Conservation (phyloP, 192 early-diverging fungal species). For the Chytriomyces sp. region DNA sequence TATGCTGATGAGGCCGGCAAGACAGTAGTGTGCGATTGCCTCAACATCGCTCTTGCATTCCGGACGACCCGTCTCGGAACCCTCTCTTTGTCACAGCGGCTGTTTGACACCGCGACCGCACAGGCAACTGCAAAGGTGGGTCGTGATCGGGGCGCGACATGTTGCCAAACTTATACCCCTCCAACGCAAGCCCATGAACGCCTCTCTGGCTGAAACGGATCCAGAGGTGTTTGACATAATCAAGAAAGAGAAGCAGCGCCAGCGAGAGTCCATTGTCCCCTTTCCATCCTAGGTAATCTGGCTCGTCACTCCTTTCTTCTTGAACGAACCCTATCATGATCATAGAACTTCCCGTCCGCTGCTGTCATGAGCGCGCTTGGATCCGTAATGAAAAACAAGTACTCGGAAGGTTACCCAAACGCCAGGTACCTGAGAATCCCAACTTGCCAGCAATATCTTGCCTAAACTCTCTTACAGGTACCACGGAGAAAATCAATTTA, state of each 20-base stretch:
- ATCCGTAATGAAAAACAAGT: slow-evolving; percentile 99
- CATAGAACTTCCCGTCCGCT: slow-evolving; percentile 94
- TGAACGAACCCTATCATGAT: no score
- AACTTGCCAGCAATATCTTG: background rate
- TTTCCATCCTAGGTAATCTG: slow-evolving; percentile 91
- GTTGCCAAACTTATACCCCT: background rate
- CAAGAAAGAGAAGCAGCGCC: slow-evolving; percentile 92
- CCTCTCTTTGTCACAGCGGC: background rate
- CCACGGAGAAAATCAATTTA: slow-evolving; percentile 99
- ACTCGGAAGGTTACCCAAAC: slow-evolving; percentile 96
- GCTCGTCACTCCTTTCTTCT: no score
- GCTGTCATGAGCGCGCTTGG: slow-evolving; percentile 96
- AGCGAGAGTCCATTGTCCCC: slow-evolving; percentile 88
- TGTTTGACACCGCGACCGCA: background rate
- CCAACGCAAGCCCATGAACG: slow-evolving; percentile 59
- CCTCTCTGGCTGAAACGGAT: slow-evolving; percentile 73
- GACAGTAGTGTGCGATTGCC: no score
- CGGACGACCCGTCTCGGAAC: background rate
- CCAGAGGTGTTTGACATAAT: slow-evolving; percentile 93
- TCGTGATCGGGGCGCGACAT: background rate
- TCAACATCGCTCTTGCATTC: no score
- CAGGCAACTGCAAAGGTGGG: slow-evolving; percentile 13
- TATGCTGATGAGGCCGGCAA: no score
- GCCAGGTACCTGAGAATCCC: slow-evolving; percentile 62
- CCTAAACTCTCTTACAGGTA: slow-evolving; percentile 58